Base-by-base conservation (phyloP, 495 filamentous ascomycete genomes). In the Penicillium tannophilum region DNA sequence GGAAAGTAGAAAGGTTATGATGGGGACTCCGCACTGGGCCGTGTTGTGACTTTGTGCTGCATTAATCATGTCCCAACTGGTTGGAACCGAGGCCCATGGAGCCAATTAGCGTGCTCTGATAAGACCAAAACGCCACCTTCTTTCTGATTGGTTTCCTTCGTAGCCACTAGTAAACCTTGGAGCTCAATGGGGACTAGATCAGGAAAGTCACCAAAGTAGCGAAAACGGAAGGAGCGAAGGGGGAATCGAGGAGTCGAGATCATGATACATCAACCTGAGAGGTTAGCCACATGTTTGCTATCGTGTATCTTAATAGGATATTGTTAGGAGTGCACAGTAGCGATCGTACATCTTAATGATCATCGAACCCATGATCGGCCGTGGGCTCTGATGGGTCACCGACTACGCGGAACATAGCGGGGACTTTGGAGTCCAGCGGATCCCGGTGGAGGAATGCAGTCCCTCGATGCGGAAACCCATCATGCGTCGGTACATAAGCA, bases 51-150 rank as follows among this genome's bases (percentile, higher is more conserved):
- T 45, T 45, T 45, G 43, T 19, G 43, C 16, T 45, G 6, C 16
- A 19, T 45, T 45, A 19, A 6, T 45, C 43, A 19, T 24, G 10
- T 1, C 17, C n/a, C 43, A 11, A 28, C 24, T 49, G 46, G 28
- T 31, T 49, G 20, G 10, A 28, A n/a, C 28, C 24, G 9, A 12
- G 12, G 48, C 2, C 50, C 39, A 11, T 26, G 19, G 4, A 1
- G 16, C 51, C 57, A 54, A 60, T 54, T 8, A 54, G 9, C 11
- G 23, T 0, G 20, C 8, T 8, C 19, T 20, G 60, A 62, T 62
- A 62, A 58, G 60, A 26, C 51, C 30, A 49, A 39, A 54, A 58
- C 60, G 60, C 60, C 60, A 62, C 60, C 55, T 36, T 8, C 5
- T 42, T 17, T 9, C 4, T 58, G 26, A 58, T 58, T 58, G 60